Percentiles rank a stretch among this genome's conserved stretches.
phyloP scores from a whole-genome alignment of 2,329 filamentous ascomycete genomes.

The Aspergillus latus region DNA sequence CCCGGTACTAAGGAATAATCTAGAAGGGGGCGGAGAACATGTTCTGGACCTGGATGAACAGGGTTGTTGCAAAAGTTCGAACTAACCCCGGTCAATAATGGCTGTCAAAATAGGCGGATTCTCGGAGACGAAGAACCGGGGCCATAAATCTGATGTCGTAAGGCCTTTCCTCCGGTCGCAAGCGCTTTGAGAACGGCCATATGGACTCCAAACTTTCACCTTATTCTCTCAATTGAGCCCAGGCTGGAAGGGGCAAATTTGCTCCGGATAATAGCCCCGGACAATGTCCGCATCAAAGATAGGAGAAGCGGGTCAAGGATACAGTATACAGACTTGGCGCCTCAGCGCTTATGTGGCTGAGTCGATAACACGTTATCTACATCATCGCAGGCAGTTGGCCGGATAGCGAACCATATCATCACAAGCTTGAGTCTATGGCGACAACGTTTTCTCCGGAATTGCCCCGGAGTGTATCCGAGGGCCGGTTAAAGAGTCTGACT shows the following conservation, averaged over 20 bases:
- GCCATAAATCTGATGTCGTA: not conserved
- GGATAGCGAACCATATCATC: slow-evolving; percentile 3
- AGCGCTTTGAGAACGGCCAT: not conserved
- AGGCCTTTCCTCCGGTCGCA: slow-evolving; percentile 2
- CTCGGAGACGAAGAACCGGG: not conserved
- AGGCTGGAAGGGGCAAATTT: slow-evolving; percentile 6
- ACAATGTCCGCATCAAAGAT: slow-evolving; percentile 7
- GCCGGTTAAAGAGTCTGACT: not conserved
- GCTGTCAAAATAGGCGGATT: slow-evolving; percentile 3
- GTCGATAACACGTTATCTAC: slow-evolving; percentile 24
- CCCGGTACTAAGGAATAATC: slow-evolving; percentile 2
- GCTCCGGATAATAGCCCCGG: not conserved
- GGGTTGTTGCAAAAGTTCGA: not conserved
- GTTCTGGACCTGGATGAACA: slow-evolving; percentile 8
- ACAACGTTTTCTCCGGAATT: slow-evolving; percentile 1
- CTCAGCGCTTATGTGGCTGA: not conserved
- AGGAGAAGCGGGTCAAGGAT: slow-evolving; percentile 9
- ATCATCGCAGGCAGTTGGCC: slow-evolving; percentile 2
- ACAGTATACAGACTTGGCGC: slow-evolving; percentile 11
- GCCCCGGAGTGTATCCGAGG: slow-evolving; percentile 3
- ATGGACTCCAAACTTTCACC: not conserved
- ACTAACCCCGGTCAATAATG: slow-evolving; percentile 1
- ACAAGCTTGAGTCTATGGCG: slow-evolving; percentile 1
- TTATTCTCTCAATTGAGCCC: not conserved
- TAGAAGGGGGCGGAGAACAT: slow-evolving; percentile 1